Percentiles rank a stretch among this genome's conserved stretches.
phyloP scores from a whole-genome alignment of 2,329 filamentous ascomycete species.

The Botrytis hyacinthi region DNA sequence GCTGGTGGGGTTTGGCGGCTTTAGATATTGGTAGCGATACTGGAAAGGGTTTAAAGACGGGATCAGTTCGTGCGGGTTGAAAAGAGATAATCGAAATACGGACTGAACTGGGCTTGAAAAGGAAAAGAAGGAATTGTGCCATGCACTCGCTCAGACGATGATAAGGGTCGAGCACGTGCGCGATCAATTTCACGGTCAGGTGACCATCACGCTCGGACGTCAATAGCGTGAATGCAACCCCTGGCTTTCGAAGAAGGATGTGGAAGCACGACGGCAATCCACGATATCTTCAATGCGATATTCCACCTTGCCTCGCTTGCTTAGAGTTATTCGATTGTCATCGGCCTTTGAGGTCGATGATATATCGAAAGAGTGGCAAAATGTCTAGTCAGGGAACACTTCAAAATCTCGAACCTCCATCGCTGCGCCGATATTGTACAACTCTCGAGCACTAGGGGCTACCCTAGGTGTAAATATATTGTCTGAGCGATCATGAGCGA shows the following conservation, averaged over 20 bases:
- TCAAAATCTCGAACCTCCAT: not conserved
- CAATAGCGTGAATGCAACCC: not conserved
- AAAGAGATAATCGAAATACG: no score
- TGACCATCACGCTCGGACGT: not conserved
- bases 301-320: not conserved
- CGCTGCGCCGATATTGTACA: not conserved
- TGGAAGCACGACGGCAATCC: not conserved
- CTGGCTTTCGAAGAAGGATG: not conserved
- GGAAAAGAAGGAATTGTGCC: not conserved
- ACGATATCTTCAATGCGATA: not conserved
- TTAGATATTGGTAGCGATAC: not conserved
- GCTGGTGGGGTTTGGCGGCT: not conserved
- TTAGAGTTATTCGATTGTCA: not conserved
- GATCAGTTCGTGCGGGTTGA: not conserved
- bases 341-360: no score
- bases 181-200: not conserved
- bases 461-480: conserved; percentile 7
- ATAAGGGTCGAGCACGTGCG: not conserved
- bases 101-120: not conserved
- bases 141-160: not conserved
- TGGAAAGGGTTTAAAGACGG: not conserved
- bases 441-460: conserved; percentile 5
- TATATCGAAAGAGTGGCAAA: not conserved
- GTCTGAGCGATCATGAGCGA: conserved; percentile 7
- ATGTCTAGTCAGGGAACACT: not conserved